Conservation (phyloP, 2,329 filamentous ascomycete genomes). For the Thelonectria discophora region DNA sequence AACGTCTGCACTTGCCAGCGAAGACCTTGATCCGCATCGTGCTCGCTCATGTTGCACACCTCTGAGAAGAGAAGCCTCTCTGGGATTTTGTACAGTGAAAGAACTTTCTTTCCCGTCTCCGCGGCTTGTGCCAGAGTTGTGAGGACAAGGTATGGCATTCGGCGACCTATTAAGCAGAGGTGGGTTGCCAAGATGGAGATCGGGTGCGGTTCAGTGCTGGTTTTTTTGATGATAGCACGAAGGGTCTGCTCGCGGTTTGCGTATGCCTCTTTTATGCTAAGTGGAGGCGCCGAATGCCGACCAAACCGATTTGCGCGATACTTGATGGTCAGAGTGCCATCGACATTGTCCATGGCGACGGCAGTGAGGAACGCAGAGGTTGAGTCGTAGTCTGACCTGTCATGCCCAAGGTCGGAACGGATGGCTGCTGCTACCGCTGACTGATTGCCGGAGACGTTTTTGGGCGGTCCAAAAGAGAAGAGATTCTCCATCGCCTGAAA, state of each 20-base stretch:
- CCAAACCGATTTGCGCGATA: conserved; percentile 3
- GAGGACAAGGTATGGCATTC: conserved; percentile 1
- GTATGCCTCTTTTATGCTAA: background rate
- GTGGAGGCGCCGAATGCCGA: background rate
- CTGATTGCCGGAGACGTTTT: background rate
- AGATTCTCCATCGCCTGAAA: background rate
- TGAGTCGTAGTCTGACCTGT: background rate
- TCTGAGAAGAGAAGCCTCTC: background rate
- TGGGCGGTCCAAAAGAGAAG: background rate
- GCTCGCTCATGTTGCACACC: background rate
- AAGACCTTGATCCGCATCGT: conserved; percentile 4
- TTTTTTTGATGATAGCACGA: background rate
- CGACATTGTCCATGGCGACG: background rate
- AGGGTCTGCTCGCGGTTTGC: conserved; percentile 5
- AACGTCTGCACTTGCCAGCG: conserved; percentile 18
- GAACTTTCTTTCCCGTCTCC: background rate
- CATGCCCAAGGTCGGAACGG: background rate
- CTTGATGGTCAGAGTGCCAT: conserved; percentile 5
- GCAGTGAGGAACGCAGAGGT: background rate
- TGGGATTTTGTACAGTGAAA: conserved; percentile 5
- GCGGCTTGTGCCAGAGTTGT: background rate
- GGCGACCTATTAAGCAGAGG: background rate
- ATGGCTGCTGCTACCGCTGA: background rate
- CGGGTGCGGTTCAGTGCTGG: background rate
- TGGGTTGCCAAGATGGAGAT: background rate